These are phyloP conservation scores for Aquilaria sinensis DNA, from an alignment of 345 rosid genomes.

Conservation along the genomic window DNA sequence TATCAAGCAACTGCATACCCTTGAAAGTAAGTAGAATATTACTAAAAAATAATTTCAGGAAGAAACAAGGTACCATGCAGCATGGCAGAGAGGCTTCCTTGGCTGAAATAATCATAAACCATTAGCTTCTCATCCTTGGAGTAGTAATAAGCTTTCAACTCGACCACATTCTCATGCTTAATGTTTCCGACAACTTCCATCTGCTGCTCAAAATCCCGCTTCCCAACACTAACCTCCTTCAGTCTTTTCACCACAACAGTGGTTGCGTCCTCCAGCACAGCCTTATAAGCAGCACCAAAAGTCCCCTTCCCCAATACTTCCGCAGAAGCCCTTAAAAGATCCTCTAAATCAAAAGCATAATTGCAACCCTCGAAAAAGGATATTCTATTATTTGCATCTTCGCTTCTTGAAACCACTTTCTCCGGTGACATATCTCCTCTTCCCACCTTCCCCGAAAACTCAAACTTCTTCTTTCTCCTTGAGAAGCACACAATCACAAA, in stretches of 20 bases:
- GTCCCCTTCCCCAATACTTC: constrained; percentile 98
- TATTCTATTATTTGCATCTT: constrained; percentile 72
- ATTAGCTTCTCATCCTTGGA: constrained; percentile 88
- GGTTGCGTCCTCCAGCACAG: constrained; percentile 65
- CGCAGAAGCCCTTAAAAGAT: constrained; percentile 93
- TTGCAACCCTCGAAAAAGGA: constrained; percentile 92
- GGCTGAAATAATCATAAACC: constrained; percentile 66
- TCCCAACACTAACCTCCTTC: constrained; percentile 75
- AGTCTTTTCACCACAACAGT: constrained; percentile 82
- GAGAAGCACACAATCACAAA: constrained; percentile 47
- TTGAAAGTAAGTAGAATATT: too few species aligned
- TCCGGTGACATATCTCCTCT: constrained; percentile 83
- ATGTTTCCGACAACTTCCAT: constrained; percentile 82
- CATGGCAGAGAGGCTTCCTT: constrained; percentile 61
- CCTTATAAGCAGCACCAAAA: constrained; percentile 86
- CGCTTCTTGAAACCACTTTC: constrained; percentile 66
- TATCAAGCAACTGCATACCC: too few species aligned
- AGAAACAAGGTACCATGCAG: constrained; percentile 58
- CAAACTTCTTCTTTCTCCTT: constrained; percentile 36
- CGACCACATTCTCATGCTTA: constrained; percentile 70
- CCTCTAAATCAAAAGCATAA: constrained; percentile 92
- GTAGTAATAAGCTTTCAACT: constrained; percentile 80
- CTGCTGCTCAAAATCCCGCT: constrained; percentile 88
- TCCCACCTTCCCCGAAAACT: constrained; percentile 42
- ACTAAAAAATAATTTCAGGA: neutral